These are phyloP conservation scores for Boletus eberwhitei DNA, from an alignment of 768 basidiomycete species.

Conservation along the genomic window DNA sequence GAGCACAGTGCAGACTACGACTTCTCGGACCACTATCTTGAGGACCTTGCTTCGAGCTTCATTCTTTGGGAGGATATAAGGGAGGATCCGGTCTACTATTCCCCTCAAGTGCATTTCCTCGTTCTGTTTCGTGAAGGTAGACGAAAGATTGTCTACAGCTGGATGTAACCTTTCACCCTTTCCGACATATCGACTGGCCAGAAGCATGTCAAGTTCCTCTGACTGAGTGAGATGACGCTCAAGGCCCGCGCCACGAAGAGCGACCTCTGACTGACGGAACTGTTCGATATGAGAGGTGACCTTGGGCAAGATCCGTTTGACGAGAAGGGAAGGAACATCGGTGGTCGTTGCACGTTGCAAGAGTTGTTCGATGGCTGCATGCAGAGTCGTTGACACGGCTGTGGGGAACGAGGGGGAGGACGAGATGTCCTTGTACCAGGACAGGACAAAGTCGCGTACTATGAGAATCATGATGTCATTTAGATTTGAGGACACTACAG, in stretches of 20 bases:
- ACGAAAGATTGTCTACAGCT: slow-evolving; percentile 84
- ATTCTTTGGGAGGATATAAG: slow-evolving; percentile 68
- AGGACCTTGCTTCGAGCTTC: slow-evolving; percentile 72
- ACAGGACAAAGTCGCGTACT: slow-evolving; percentile 81
- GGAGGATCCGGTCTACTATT: slow-evolving; percentile 69
- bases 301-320: slow-evolving; percentile 84
- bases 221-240: slow-evolving; percentile 84
- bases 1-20: slow-evolving; percentile 76
- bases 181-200: slow-evolving; percentile 76
- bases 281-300: slow-evolving; percentile 87
- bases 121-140: slow-evolving; percentile 83
- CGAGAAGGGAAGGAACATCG: slow-evolving; percentile 73
- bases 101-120: slow-evolving; percentile 82
- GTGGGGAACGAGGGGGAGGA: slow-evolving; percentile 85
- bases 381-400: slow-evolving; percentile 74
- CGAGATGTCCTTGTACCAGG: slow-evolving; percentile 88
- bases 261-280: slow-evolving; percentile 86
- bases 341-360: slow-evolving; percentile 52
- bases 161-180: slow-evolving; percentile 71
- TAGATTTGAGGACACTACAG: slow-evolving; percentile 64
- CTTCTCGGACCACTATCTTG: slow-evolving; percentile 72
- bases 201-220: slow-evolving; percentile 82
- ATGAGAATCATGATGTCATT: slow-evolving; percentile 81
- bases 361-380: slow-evolving; percentile 59
- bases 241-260: slow-evolving; percentile 76